Base-by-base conservation (phyloP, 306 rosid genomes). In the Quercus berberidifolia region DNA sequence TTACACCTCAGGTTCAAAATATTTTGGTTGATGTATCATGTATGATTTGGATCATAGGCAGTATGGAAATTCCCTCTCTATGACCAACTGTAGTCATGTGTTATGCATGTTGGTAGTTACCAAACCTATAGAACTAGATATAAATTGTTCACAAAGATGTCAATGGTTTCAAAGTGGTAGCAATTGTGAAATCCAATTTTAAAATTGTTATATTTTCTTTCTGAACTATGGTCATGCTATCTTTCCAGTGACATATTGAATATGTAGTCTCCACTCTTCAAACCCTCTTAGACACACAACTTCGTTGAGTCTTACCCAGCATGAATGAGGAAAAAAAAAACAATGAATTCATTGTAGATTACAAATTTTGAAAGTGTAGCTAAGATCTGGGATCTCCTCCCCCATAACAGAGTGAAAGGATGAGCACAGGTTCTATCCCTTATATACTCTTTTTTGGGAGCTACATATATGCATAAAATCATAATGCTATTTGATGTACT, bases 401-500 rank as follows among this genome's bases (percentile, higher is more conserved):
- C 54, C 54, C 54, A 56, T 56, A 20, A 59, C 12, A 59, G 30
- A 23, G 30, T 59, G 31, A 4, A 59, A 38, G 46, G 65, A 28
- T 20, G 31, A 11, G 12, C 31, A 23, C 5, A 1, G 31, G 31
- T 59, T 59, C 65, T 20, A 59, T 59, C 65, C 31, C 18, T 3
- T 59, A 1, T 59, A 23, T 4, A 13, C 15, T 49, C 54, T 49
- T 33, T 46, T 49, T 46, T 46, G 54, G 17, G 65, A 59, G 65
- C 12, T 59, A 25, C 23, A 59, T 4, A 20, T 10, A 23, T 10
- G 30, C 25, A 21, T 23, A 3, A 59, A 59, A 5, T 23, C 38
- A 26, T 51, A 38, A 38, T 63, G 54, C 9, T 41, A 46, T 57
- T 55, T 77, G 54, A 75, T 71, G 75, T 71, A 74, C 65, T 78